Evolutionary conservation across 2,329 filamentous ascomycete species (phyloP).

Genomic region (Fusarium mangiferae): DNA sequence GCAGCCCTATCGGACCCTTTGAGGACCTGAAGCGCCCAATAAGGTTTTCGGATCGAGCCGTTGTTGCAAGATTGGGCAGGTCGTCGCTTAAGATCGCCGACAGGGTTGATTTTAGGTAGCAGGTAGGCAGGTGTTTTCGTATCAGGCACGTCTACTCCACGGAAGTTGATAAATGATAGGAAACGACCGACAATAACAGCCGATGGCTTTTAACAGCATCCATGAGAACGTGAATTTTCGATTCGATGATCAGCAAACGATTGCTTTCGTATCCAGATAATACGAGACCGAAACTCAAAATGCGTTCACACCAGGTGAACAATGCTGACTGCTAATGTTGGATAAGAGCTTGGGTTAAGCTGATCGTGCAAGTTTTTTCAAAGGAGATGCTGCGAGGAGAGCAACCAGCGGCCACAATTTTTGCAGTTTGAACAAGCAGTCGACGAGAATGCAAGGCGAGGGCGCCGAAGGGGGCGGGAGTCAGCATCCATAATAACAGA

Average conservation of each 20-base stretch:
- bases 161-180: not conserved
- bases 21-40: slow-evolving; percentile 21
- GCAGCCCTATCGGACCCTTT: slow-evolving; percentile 37
- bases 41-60: slow-evolving; percentile 32
- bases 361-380: not conserved
- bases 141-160: not conserved
- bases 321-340: not conserved
- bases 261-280: not conserved
- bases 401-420: not conserved
- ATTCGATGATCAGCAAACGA: not conserved
- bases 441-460: slow-evolving; percentile 13
- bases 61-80: slow-evolving; percentile 19
- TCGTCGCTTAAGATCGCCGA: slow-evolving; percentile 24
- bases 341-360: not conserved
- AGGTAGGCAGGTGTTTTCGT: not conserved
- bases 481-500: not conserved
- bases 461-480: not conserved
- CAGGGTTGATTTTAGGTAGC: slow-evolving; percentile 25
- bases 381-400: not conserved
- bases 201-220: not conserved
- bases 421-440: not conserved
- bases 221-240: not conserved
- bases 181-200: not conserved
- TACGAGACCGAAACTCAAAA: not conserved
- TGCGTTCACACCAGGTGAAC: slow-evolving; percentile 17